Base-by-base conservation (phyloP, 2,329 filamentous ascomycete genomes). In the Cladorrhinum sp. region DNA sequence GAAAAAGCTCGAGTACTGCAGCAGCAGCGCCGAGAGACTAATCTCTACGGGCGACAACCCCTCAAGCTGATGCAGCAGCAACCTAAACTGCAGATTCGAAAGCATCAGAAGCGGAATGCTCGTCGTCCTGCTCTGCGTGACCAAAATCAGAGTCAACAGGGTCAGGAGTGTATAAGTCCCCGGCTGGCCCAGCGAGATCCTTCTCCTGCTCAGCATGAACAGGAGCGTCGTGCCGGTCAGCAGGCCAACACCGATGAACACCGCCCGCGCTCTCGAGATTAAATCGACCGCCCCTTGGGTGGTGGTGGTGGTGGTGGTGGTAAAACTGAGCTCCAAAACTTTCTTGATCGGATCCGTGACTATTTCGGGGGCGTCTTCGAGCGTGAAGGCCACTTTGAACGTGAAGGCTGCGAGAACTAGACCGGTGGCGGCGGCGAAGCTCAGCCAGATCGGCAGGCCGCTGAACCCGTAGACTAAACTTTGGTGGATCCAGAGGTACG, bases 371-470 rank as follows among this genome's bases (percentile, higher is more conserved):
- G 93, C 90, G 73, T 98, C 95, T 58, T 92, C 87, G 52, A 86
- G 84, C 0, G 92, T 95, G 71, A 97, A 98, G 1, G 88, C 88
- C 23, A 97, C 77, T 75, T 99, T 99, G 80, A 98, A 99, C 3
- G 87, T 80, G 21, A 95, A 82, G 0, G 91, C 89, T 1, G 80
- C 75, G 3, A 76, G 75, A 6, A 79, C 72, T 2, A 85, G 73
- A 10, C 76, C 72, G 0, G 76, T 75, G 3, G 77, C 74, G 5
- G 78, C 67, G 0, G 76, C 74, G 1, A 78, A 76, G 12, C 76
- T 73, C 7, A 78, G 66, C 12, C 77, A 69, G 14, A 74, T 71
- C 1, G 80, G 77, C 0, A 82, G 67, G 2, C 75, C 74, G 50
- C 73, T 73, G 28, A 83, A 73, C 36, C 71, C 73, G 10, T 73